These are phyloP conservation scores for Colletotrichum plurivorum DNA, from an alignment of 2,329 filamentous ascomycete species.

Conservation along the genomic window DNA sequence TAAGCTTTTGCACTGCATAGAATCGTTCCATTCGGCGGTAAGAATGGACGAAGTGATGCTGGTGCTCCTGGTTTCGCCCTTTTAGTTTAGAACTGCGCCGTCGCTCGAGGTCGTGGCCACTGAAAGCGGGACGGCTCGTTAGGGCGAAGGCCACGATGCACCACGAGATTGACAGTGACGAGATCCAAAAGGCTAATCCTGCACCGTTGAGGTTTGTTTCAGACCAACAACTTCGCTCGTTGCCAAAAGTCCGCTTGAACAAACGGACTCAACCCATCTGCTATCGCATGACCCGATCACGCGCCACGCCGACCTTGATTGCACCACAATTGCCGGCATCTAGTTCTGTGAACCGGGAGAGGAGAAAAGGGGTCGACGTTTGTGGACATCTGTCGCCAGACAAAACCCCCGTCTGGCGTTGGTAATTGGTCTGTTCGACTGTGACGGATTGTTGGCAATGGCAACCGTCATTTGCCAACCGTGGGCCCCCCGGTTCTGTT, in stretches of 20 bases:
- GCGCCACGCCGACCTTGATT: background rate
- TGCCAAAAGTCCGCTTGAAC: too few species aligned
- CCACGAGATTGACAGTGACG: background rate
- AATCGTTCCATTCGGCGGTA: conserved; percentile 17
- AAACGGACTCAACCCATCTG: background rate
- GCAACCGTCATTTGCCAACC: conserved; percentile 5
- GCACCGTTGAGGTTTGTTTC: background rate
- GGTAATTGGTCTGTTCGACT: background rate
- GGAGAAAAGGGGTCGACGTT: conserved; percentile 1
- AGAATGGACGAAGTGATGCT: background rate
- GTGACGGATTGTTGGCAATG: background rate
- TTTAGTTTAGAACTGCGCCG: background rate
- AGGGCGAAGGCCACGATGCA: conserved; percentile 7
- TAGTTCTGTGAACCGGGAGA: conserved; percentile 3
- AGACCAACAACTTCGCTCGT: background rate
- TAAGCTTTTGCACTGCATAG: conserved; percentile 16
- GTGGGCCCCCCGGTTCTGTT: background rate
- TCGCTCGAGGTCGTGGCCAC: conserved; percentile 9
- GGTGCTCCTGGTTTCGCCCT: background rate
- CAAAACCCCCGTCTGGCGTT: background rate
- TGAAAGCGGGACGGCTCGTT: conserved; percentile 31
- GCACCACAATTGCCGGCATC: background rate
- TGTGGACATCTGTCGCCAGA: background rate
- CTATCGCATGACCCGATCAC: background rate
- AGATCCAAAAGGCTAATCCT: background rate